Conservation (phyloP, 805 yeast species). For the Komagataella pseudopastoris region DNA sequence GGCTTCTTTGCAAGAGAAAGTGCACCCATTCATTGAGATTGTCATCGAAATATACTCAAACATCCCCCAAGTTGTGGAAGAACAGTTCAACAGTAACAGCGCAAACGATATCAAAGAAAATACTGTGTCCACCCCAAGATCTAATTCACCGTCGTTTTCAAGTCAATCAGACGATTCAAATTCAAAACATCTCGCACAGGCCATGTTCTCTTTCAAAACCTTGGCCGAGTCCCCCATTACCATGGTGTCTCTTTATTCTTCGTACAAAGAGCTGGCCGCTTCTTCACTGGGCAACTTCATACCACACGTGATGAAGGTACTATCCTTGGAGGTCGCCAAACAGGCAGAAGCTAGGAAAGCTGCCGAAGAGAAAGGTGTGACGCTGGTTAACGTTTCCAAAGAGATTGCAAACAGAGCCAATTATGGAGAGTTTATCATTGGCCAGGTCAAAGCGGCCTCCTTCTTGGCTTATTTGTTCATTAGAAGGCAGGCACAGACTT, state of each 20-base stretch:
- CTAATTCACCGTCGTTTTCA: conserved; percentile 26
- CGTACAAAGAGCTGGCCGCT: conserved; percentile 66
- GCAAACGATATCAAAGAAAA: conserved; percentile 3
- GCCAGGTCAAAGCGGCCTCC: conserved; percentile 94
- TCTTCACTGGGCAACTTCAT: conserved; percentile 63
- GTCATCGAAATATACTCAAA: conserved; percentile 69
- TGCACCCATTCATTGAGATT: conserved; percentile 64
- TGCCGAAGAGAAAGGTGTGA: conserved; percentile 41
- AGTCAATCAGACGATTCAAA: conserved; percentile 25
- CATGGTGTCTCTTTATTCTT: conserved; percentile 82
- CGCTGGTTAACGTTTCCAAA: conserved; percentile 62
- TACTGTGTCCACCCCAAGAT: conserved; percentile 20
- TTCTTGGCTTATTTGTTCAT: conserved; percentile 86
- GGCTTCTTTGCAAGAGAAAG: conserved; percentile 48
- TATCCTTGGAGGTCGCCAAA: conserved; percentile 69
- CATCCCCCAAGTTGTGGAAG: conserved; percentile 61
- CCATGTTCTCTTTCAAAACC: conserved; percentile 78
- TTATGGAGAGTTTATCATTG: conserved; percentile 78
- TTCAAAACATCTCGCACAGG: conserved; percentile 41
- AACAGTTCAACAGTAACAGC: conserved; percentile 35
- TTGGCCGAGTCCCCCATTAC: conserved; percentile 95
- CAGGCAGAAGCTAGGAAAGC: conserved; percentile 55
- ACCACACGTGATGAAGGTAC: conserved; percentile 66
- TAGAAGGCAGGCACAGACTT: conserved; percentile 63
- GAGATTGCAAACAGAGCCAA: conserved; percentile 62